phyloP scores from a whole-genome alignment of 306 rosid genomes.

The Biancaea sappan region DNA sequence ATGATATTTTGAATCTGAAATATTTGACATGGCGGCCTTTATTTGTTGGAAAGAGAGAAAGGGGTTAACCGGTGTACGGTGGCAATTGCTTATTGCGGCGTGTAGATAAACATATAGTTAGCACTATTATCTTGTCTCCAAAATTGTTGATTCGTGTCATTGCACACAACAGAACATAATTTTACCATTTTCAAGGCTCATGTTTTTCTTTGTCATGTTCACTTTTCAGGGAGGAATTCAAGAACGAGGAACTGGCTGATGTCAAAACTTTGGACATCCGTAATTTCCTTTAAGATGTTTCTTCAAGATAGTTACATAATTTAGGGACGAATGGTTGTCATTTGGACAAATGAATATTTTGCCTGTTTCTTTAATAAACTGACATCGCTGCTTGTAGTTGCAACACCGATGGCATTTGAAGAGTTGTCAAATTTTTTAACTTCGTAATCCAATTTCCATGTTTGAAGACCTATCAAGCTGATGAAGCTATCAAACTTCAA shows the following conservation, averaged over 20 bases:
- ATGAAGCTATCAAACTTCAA: slow-evolving; percentile 19
- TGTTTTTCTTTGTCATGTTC: slow-evolving; percentile 15
- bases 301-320: slow-evolving; percentile 31
- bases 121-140: slow-evolving; percentile 3
- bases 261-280: slow-evolving; percentile 79
- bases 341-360: slow-evolving; percentile 40
- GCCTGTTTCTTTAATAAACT: slow-evolving; percentile 55
- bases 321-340: slow-evolving; percentile 39
- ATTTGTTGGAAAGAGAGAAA: slow-evolving; percentile 7
- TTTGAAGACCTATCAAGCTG: too few relatives aligned
- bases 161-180: background rate
- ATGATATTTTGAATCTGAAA: slow-evolving; percentile 16
- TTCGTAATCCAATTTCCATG: slow-evolving; percentile 30
- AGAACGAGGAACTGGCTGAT: slow-evolving; percentile 65
- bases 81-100: background rate
- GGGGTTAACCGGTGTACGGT: background rate
- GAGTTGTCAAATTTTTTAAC: slow-evolving; percentile 31
- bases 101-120: background rate
- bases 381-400: slow-evolving; percentile 50
- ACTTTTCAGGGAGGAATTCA: slow-evolving; percentile 88
- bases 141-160: background rate
- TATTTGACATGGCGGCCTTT: background rate
- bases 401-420: slow-evolving; percentile 41
- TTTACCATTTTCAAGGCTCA: slow-evolving; percentile 4
- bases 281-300: slow-evolving; percentile 62